Evolutionary conservation across 2,329 filamentous ascomycete species (phyloP), one percentile per base, ranked within the genome.

Genomic region (Neonectria neomacrospora): DNA sequence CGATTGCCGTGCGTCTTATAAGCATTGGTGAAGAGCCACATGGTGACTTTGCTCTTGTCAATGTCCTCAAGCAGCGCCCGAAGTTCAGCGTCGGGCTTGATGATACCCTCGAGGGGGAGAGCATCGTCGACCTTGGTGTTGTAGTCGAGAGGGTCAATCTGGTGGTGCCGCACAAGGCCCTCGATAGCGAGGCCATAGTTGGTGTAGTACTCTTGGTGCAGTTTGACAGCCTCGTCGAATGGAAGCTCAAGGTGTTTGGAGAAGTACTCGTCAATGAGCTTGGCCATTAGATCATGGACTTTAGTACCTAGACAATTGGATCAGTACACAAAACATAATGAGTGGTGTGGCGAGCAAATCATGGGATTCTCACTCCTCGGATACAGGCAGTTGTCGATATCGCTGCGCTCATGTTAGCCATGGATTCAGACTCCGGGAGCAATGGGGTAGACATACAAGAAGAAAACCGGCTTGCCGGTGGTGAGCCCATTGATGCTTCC

Each of bases 341-440:
- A 52, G 26, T 14, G 11, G 16, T 34, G 8, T 7, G 18, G 3
- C 28, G n/a, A 23, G 12, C 20, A 7, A 30, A 23, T 28, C 18
- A 37, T 30, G n/a, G 45, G 9, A 39, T 26, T 54, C 86, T 79
- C 75, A 94, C 92, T 94, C 80, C 91, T 94, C 0, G 94, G 89
- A 75, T 97, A 98, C 59, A 98, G 87, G 80, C 96, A 99, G 76
- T 99, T 99, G 84, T 99, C 96, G 75, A 99, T 98, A 77, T 99
- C 96, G 76, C 97, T 98, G 78, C 88, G 18, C 16, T 18, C 18
- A 51, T 55, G 48, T 72, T 64, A 73, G 63, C 34, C 16, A 16
- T 11, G 16, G 14, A 20, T 18, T 4, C 32, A 20, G 28, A 26
- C 14, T n/a, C 12, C 34, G 34, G 16, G 2, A 39, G 28, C 39